Conservation (phyloP, 23 red algal species). For the Pyropia haitanensis region DNA sequence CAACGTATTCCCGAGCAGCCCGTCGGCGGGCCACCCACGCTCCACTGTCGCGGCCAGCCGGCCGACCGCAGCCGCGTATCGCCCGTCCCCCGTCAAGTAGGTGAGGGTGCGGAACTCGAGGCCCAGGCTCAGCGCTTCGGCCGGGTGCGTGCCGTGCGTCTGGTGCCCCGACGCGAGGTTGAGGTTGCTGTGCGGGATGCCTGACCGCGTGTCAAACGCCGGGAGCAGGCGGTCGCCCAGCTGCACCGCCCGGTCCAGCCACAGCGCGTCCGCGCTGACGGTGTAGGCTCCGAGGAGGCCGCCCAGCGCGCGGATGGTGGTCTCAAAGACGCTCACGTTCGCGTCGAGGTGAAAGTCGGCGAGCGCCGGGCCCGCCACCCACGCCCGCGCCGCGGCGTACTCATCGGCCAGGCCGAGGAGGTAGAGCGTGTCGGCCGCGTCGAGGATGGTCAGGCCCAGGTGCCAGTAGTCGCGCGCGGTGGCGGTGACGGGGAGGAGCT, state of each 20-base stretch:
- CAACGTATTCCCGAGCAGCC: conserved; percentile 7
- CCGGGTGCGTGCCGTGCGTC: conserved; percentile 7
- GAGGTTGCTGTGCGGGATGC: neutral
- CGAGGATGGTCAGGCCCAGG: conserved; percentile 24
- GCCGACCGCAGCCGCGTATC: conserved; percentile 13
- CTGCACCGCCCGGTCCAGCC: conserved; percentile 14
- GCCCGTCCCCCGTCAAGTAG: conserved; percentile 12
- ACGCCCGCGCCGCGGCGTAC: conserved; percentile 11
- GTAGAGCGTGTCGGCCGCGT: conserved; percentile 24
- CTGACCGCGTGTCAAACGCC: neutral
- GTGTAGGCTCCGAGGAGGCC: conserved; percentile 18
- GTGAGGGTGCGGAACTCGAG: conserved; percentile 37
- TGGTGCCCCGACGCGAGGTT: neutral
- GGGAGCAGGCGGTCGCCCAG: conserved; percentile 8
- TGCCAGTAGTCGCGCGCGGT: conserved; percentile 2
- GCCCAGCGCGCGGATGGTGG: conserved; percentile 16
- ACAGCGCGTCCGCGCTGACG: conserved; percentile 12
- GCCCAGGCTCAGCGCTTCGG: conserved; percentile 25
- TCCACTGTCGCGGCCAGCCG: conserved; percentile 3
- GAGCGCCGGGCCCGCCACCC: neutral
- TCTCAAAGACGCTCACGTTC: conserved; percentile 16
- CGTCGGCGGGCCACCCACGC: neutral
- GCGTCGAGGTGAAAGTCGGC: conserved; percentile 8
- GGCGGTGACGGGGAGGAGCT: conserved; percentile 7
- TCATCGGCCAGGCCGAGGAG: conserved; percentile 19